Percentiles rank a stretch among this genome's conserved stretches.
Evolutionary conservation across 345 rosid species (phyloP).

Genomic region (Turritis glabra): DNA sequence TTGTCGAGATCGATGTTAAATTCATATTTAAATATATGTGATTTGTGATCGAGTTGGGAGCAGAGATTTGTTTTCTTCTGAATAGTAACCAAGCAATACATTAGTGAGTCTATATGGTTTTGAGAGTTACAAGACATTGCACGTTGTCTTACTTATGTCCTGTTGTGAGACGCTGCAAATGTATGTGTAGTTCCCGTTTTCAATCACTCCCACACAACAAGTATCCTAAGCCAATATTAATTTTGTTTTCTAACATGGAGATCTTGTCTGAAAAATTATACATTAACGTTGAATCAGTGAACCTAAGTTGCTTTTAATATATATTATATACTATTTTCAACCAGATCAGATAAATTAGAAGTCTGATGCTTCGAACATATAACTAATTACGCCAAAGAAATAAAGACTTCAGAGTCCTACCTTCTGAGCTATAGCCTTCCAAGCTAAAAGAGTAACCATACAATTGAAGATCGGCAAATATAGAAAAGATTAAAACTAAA

Average conservation of each 20-base stretch:
- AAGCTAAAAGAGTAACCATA: neutral
- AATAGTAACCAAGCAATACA: constrained; percentile 22
- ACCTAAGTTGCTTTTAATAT: neutral
- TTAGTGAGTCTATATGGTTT: constrained; percentile 23
- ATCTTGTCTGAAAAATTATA: neutral
- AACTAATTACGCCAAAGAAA: neutral
- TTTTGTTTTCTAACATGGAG: neutral
- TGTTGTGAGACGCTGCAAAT: constrained; percentile 31
- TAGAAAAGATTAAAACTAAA: neutral
- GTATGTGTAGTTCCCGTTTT: constrained; percentile 12
- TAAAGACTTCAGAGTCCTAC: neutral
- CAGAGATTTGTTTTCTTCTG: constrained; percentile 25
- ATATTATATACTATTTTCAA: neutral
- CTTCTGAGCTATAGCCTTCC: neutral
- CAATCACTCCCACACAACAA: constrained; percentile 31
- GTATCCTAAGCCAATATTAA: constrained; percentile 37
- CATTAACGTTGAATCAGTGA: constrained; percentile 9
- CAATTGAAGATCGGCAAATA: neutral
- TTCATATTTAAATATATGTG: constrained; percentile 15
- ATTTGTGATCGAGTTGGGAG: constrained; percentile 30
- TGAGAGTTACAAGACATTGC: constrained; percentile 44
- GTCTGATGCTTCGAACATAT: neutral
- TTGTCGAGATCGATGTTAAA: constrained; percentile 30
- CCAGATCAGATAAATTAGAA: neutral
- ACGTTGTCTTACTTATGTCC: constrained; percentile 37